A percentile compares a stretch with the other conserved stretches of the same genome.
These are phyloP conservation scores for Neofusicoccum kwambonambiense DNA, from an alignment of 2,329 filamentous ascomycete genomes.

Conservation along the genomic window DNA sequence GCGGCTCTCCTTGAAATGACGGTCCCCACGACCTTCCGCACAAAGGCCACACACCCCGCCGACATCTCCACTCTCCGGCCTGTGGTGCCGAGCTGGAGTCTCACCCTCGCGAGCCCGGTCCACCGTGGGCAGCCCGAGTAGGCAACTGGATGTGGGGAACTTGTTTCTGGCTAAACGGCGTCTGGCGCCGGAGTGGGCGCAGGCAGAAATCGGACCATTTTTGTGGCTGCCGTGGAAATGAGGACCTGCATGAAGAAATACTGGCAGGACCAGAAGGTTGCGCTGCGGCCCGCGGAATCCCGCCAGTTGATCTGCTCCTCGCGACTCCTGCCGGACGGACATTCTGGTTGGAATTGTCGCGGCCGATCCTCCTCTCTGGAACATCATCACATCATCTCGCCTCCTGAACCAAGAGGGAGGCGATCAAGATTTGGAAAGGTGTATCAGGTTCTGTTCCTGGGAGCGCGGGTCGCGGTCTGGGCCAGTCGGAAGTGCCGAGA, in stretches of 20 bases:
- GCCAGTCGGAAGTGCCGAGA: neutral
- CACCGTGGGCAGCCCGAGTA: neutral
- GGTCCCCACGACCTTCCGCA: neutral
- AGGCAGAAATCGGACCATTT: neutral
- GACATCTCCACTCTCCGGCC: neutral
- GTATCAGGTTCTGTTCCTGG: neutral
- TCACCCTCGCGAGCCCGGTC: neutral
- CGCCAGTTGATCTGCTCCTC: neutral
- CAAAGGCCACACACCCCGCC: neutral
- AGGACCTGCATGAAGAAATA: neutral
- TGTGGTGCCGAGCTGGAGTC: neutral
- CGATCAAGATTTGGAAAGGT: neutral
- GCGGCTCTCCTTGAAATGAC: neutral
- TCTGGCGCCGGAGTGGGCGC: neutral
- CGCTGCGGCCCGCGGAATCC: conserved; percentile 1
- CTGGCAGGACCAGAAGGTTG: neutral
- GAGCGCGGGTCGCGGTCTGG: neutral
- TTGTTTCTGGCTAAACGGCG: neutral
- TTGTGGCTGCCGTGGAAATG: neutral
- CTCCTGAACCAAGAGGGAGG: neutral
- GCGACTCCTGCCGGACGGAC: neutral
- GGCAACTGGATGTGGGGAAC: neutral
- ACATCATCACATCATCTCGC: neutral
- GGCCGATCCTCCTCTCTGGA: neutral
- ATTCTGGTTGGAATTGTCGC: neutral